Conservation (phyloP, 768 basidiomycete species). For the Rhizopogon vulgaris region DNA sequence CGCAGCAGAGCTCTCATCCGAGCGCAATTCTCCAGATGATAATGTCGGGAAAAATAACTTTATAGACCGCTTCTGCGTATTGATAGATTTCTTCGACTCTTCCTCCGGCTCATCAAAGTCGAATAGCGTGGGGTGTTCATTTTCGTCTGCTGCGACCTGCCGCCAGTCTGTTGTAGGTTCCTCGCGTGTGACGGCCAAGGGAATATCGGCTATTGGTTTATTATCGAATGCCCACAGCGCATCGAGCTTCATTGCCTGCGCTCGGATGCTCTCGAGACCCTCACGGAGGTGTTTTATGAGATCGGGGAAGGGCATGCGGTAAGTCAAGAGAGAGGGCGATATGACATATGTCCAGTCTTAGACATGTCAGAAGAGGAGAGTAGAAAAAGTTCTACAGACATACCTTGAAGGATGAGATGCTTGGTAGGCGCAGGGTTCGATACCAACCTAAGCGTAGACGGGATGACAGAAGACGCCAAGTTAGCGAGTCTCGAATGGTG, state of each 20-base stretch:
- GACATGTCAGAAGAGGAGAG: background rate
- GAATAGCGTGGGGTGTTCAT: too few species aligned
- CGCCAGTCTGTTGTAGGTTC: background rate
- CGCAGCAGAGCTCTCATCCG: background rate
- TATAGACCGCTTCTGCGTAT: background rate
- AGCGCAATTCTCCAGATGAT: too few species aligned
- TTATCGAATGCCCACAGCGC: background rate
- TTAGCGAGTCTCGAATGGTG: background rate
- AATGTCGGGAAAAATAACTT: background rate
- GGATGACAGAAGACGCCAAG: background rate
- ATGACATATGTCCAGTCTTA: conserved; percentile 25
- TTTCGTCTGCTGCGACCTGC: background rate
- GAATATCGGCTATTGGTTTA: background rate
- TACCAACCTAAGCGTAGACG: background rate
- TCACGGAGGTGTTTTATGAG: conserved; percentile 18
- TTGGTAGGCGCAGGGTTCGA: background rate
- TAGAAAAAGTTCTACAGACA: background rate
- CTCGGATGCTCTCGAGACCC: conserved; percentile 11
- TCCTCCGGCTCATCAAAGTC: too few species aligned
- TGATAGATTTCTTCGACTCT: background rate
- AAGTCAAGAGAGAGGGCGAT: conserved; percentile 16
- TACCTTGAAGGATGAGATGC: conserved; percentile 16
- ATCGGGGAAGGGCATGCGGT: conserved; percentile 17
- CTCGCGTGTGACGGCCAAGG: background rate
- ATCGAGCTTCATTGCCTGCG: conserved; percentile 2